Conservation (phyloP, 2,329 filamentous ascomycete genomes). For the Xylaria sp. region DNA sequence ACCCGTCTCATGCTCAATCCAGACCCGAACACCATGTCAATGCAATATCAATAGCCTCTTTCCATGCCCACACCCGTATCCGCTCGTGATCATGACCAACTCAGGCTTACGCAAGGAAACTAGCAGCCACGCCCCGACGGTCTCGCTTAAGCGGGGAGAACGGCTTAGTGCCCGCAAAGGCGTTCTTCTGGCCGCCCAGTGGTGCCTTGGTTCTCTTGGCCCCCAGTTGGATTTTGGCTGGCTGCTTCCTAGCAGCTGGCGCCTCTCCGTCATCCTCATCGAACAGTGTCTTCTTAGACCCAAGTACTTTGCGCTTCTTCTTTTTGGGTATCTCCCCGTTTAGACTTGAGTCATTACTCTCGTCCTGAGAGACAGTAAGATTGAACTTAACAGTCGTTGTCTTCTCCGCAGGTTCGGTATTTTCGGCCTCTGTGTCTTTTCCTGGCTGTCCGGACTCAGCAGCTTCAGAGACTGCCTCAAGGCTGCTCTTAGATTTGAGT, state of each 20-base stretch:
- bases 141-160: constrained; percentile 82
- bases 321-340: constrained; percentile 60
- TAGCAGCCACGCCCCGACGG: constrained; percentile 69
- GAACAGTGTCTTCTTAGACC: constrained; percentile 74
- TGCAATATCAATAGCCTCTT: constrained; percentile 32
- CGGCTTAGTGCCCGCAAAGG: constrained; percentile 61
- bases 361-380: constrained; percentile 44
- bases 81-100: constrained; percentile 27
- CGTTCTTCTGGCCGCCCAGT: constrained; percentile 56
- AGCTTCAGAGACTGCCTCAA: constrained; percentile 49
- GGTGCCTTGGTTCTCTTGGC: constrained; percentile 51
- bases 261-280: constrained; percentile 70
- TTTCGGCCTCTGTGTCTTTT: constrained; percentile 37
- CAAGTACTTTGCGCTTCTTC: constrained; percentile 80
- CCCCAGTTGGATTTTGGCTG: constrained; percentile 43
- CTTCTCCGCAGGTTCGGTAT: constrained; percentile 45
- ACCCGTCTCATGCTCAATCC: constrained; percentile 7
- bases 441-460: constrained; percentile 45
- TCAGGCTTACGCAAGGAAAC: constrained; percentile 62
- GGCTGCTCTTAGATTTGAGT: constrained; percentile 51
- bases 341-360: constrained; percentile 41
- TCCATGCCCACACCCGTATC: constrained; percentile 14
- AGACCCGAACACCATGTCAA: constrained; percentile 38
- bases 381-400: constrained; percentile 50
- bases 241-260: constrained; percentile 10